phyloP scores from a whole-genome alignment of 2,329 filamentous ascomycete genomes.

The Chalara sp. region DNA sequence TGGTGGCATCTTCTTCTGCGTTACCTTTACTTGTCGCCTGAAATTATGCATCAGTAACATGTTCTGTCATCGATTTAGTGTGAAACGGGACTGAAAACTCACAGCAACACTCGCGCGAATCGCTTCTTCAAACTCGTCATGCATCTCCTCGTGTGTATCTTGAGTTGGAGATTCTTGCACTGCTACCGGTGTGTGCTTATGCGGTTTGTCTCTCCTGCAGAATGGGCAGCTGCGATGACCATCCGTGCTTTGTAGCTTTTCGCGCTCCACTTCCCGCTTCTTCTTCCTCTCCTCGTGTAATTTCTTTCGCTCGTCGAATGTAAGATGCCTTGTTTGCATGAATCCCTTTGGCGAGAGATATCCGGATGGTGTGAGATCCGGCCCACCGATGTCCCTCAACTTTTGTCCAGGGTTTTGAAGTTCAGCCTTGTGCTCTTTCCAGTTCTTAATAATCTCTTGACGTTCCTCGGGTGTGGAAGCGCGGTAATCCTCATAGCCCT shows the following conservation, averaged over 20 bases:
- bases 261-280: conserved; percentile 19
- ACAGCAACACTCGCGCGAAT: conserved; percentile 59
- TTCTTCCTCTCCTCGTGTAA: conserved; percentile 41
- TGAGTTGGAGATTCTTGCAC: conserved; percentile 11
- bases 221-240: conserved; percentile 18
- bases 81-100: not conserved
- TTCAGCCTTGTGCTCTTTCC: conserved; percentile 27
- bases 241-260: conserved; percentile 15
- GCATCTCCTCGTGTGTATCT: conserved; percentile 28
- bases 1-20: conserved; percentile 57
- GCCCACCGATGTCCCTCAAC: conserved; percentile 24
- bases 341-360: conserved; percentile 35
- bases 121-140: conserved; percentile 62
- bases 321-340: conserved; percentile 39
- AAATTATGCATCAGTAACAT: not conserved
- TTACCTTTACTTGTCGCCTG: conserved; percentile 63
- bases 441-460: conserved; percentile 56
- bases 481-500: conserved; percentile 63
- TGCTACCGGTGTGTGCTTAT: conserved; percentile 16
- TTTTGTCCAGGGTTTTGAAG: conserved; percentile 33
- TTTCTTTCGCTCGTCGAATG: conserved; percentile 44
- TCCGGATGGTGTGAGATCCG: conserved; percentile 9
- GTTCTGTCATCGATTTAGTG: not conserved
- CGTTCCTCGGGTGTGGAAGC: conserved; percentile 50
- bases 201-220: conserved; percentile 14